Base-by-base conservation (phyloP, 225 moss, liverwort and hornwort species). In the Pseudisothecium myosuroides region DNA sequence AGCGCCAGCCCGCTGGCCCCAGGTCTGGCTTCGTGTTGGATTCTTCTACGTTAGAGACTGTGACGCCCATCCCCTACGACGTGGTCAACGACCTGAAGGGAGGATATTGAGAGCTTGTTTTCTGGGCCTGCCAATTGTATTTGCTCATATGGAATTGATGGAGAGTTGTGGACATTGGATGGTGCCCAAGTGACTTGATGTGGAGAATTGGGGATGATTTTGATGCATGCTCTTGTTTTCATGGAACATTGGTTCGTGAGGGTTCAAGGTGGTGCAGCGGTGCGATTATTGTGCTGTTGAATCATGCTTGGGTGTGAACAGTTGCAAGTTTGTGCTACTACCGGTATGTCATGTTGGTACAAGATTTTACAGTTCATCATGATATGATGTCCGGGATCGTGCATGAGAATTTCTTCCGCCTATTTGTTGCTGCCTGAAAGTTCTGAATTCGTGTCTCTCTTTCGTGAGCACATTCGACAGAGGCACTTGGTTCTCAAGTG, bases 21-120 rank as follows among this genome's bases (percentile, higher is more conserved):
- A 92, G 95, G 81, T 84, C 91, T 29, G 96, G 96, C 55, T 96
- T 96, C n/a, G 89, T 96, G 68, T 88, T 96, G 39, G 96, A 94
- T 69, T 94, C 95, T 23, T 94, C 93, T 5, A 94, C 93, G 2
- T 78, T 96, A 87, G 96, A 96, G 93, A 96, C 96, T 39, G 96
- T 96, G 58, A 96, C 96, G 16, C 96, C 96, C 81, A 96, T 96
- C 71, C 95, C 96, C 7, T 96, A 96, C 88, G 95, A 96, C 81
- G 96, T 96, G 61, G 95, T 96, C 29, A 96, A 95, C 58, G 96
- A 96, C 55, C 95, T 96, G 11, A 95, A 96, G 93, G 96, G 96
- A 87, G 96, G 95, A 73, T 96, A 95, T 41, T 95, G 77, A 86
- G 85, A 79, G 20, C n/a, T 68, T 71, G 3, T 71, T 83, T 86